Base-by-base conservation (phyloP, 306 rosid species). In the Luffa aegyptiaca region DNA sequence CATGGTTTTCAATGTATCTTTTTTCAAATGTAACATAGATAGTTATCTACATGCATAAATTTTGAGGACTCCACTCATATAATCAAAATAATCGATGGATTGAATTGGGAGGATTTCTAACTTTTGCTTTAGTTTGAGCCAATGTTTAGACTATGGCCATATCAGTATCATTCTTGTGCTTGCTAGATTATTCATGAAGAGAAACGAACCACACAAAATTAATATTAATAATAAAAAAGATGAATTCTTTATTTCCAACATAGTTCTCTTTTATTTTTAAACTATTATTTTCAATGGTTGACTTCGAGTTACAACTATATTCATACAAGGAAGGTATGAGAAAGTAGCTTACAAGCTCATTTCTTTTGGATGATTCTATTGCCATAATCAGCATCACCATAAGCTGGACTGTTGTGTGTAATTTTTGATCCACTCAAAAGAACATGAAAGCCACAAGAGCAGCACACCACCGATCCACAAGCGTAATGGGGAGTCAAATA, bases 361-460 rank as follows among this genome's bases (percentile, higher is more conserved):
- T 14, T 64, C 45, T 64, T 64, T 2, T 13, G 6, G 21, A 35
- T 13, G 8, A 52, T 4, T 75, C 52, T 55, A 2, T 8, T 1
- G 1, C 76, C 45, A 49, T 83, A 83, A 12, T 52, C 39, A 17
- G 57, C 2, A 41, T 85, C 87, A 0, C 76, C 85, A 35, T 8
- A 8, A 46, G 16, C 0, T 41, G n/a, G n/a, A n/a, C n/a, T n/a
- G n/a, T n/a, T n/a, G n/a, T n/a, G n/a, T n/a, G n/a, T n/a, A n/a
- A n/a, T n/a, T n/a, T n/a, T n/a, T n/a, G n/a, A n/a, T n/a, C n/a
- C n/a, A n/a, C n/a, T n/a, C n/a, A n/a, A n/a, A n/a, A n/a, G n/a
- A n/a, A n/a, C n/a, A n/a, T n/a, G n/a, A n/a, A n/a, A n/a, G n/a
- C n/a, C n/a, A n/a, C n/a, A n/a, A n/a, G n/a, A n/a, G n/a, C n/a